Base-by-base conservation (phyloP, 2,329 filamentous ascomycete species). In the Periconia sp. region DNA sequence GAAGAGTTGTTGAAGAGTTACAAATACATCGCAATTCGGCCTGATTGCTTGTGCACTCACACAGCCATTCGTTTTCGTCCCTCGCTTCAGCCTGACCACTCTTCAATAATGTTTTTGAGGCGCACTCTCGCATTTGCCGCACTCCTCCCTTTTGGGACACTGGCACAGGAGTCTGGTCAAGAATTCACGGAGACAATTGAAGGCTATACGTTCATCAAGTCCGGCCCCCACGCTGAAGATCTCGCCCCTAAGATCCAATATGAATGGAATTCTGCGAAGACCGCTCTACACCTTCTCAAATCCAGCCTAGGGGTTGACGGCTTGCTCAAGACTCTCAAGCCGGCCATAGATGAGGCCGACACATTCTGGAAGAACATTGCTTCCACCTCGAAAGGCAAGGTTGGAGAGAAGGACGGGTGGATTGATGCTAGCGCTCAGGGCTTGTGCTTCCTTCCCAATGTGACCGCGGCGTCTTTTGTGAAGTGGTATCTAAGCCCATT, bases 121-220 rank as follows among this genome's bases (percentile, higher is more conserved):
- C 6, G 24, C 24, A 16, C 16, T 12, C 10, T 38, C 12, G 35
- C 35, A 10, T 16, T 33, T 10, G 28, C 37, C 7, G 13, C 28
- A 6, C 9, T 18, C 13, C 18, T 33, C 9, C 37, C 29, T n/a
- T 19, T 40, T 2, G 28, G 18, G 33, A 15, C 28, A 10, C 11
- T 33, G 2, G 37, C 37, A 9, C 32, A 35, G 19, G 19, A 22
- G 10, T 21, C 37, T 4, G 24, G 24, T 21, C 8, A 18, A 9
- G 19, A 15, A 17, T 46, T 22, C 36, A 31, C 24, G 2, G 36
- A 46, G 13, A 28, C 15, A 4, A 16, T 46, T 26, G 30, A 31
- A 4, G 36, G 42, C n/a, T 40, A 36, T 26, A 36, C 30, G 8
- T 46, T 40, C 36, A 31, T 46, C 36, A 40, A 40, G 12, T 30